Conservation (phyloP, 768 basidiomycete species). For the Russula lepida region DNA sequence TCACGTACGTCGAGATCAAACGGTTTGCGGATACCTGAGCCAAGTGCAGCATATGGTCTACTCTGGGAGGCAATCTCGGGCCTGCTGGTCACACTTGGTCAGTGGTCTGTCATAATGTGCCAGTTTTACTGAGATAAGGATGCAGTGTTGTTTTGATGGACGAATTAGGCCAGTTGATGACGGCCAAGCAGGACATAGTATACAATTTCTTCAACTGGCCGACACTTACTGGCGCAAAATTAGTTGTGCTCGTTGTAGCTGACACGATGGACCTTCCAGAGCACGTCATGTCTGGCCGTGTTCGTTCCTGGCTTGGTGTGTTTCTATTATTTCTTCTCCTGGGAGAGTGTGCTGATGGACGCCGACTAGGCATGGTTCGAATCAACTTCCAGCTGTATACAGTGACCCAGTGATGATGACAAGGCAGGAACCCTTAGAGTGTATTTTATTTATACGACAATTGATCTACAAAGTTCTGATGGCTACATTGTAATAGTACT, state of each 20-base stretch:
- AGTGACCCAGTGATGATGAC: constrained; percentile 29
- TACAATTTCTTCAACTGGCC: too few species aligned
- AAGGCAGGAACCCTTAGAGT: too few species aligned
- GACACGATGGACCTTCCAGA: constrained; percentile 99
- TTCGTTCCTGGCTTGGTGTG: constrained; percentile 83
- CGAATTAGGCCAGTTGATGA: constrained; percentile 94
- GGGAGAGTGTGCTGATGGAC: neutral
- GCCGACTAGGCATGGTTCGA: too few species aligned
- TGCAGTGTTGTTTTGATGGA: constrained; percentile 93
- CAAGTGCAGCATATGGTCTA: too few species aligned
- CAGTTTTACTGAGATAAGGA: constrained; percentile 6
- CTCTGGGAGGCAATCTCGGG: too few species aligned
- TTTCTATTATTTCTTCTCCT: neutral
- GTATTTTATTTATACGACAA: too few species aligned
- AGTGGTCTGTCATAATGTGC: constrained; percentile 25
- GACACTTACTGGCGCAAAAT: constrained; percentile 77
- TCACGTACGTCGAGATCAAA: too few species aligned
- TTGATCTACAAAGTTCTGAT: too few species aligned
- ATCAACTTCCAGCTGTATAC: too few species aligned
- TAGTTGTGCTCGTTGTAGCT: constrained; percentile 93
- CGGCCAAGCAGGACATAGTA: constrained; percentile 98
- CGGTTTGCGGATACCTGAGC: too few species aligned
- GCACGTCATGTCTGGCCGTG: constrained; percentile 83
- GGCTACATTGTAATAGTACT: too few species aligned
- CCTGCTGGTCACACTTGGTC: constrained; percentile 87